Conservation (phyloP, 2,329 filamentous ascomycete genomes). For the Apiospora rasikravindrae region DNA sequence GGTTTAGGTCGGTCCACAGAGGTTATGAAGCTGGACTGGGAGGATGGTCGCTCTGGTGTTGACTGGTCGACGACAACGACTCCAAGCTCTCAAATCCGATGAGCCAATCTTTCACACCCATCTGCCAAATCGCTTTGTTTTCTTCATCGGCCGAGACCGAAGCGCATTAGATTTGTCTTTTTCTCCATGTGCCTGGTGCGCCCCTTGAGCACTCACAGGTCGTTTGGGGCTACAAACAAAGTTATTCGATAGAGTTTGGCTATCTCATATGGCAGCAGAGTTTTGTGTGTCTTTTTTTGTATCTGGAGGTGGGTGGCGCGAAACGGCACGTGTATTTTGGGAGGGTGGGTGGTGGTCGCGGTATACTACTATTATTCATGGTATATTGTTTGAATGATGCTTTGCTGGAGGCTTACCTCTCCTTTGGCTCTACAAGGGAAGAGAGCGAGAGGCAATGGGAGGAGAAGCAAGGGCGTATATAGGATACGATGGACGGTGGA, state of each 20-base stretch:
- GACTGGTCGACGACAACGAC: neutral
- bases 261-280: conserved; percentile 25
- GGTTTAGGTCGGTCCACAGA: neutral
- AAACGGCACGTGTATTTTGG: conserved; percentile 16
- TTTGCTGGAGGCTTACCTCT: neutral
- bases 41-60: neutral
- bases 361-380: neutral
- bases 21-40: neutral
- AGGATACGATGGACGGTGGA: neutral
- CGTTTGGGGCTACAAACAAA: neutral
- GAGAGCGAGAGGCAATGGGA: neutral
- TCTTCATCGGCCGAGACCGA: conserved; percentile 15
- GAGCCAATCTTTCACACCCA: neutral
- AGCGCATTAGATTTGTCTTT: conserved; percentile 12
- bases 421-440: neutral
- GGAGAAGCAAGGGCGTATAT: conserved; percentile 6
- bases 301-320: conserved; percentile 17
- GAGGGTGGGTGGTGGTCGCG: neutral
- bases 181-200: conserved; percentile 3
- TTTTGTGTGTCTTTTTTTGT: conserved; percentile 22
- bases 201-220: neutral
- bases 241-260: conserved; percentile 30
- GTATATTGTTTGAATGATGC: neutral
- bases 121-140: conserved; percentile 4
- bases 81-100: neutral